A percentile compares a stretch with the other conserved stretches of the same genome.
Conservation (phyloP, 2,329 filamentous ascomycete genomes). For the Diaporthe longicolla region DNA sequence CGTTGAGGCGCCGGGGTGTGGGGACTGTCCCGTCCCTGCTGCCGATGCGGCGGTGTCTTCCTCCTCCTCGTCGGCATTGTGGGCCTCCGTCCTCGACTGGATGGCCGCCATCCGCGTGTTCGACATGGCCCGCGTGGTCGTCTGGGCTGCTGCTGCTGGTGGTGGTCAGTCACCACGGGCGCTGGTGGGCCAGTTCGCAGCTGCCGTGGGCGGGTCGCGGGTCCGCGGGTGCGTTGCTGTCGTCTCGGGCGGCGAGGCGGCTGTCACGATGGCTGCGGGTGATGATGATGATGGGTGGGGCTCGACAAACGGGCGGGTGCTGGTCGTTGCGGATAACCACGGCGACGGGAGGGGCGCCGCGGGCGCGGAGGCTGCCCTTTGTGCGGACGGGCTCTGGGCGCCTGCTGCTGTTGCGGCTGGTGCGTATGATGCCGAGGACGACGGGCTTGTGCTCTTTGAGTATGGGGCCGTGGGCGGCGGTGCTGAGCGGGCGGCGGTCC, state of each 20-base stretch:
- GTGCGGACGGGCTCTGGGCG: constrained; percentile 29
- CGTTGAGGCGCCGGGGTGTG: constrained; percentile 76
- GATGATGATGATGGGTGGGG: neutral
- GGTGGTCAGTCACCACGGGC: neutral
- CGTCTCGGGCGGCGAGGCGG: neutral
- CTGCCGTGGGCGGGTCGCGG: neutral
- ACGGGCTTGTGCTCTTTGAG: constrained; percentile 23
- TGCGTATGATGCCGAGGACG: neutral
- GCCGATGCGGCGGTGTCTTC: constrained; percentile 57
- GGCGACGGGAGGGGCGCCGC: neutral
- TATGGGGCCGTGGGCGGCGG: neutral
- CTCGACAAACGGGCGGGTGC: neutral
- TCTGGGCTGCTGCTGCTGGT: constrained; percentile 61
- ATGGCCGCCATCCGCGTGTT: constrained; percentile 64
- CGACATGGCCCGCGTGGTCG: constrained; percentile 69
- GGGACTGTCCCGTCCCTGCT: constrained; percentile 76
- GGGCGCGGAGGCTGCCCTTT: neutral
- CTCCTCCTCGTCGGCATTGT: constrained; percentile 72
- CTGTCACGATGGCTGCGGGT: neutral
- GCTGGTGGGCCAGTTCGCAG: constrained; percentile 20
- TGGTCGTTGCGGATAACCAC: constrained; percentile 32
- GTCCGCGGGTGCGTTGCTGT: constrained; percentile 34
- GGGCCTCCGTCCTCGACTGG: constrained; percentile 74
- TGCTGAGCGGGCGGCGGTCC: constrained; percentile 2
- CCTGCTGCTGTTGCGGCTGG: neutral